Conservation (phyloP, 2,329 filamentous ascomycete genomes). For the Fusarium denticulatum region DNA sequence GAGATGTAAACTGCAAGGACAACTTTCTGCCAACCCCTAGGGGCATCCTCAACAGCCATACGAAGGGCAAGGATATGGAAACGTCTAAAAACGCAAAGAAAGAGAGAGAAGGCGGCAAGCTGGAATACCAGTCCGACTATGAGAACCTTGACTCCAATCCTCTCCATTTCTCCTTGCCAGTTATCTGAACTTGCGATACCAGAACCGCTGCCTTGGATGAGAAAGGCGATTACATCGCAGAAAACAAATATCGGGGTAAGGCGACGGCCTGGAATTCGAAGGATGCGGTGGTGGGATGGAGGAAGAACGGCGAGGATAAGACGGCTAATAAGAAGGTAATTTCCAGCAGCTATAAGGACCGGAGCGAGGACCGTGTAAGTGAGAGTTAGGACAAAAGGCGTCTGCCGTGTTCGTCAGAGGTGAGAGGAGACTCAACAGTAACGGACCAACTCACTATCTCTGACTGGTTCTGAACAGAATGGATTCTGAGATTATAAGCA, state of each 20-base stretch:
- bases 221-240: constrained; percentile 56
- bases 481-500: constrained; percentile 53
- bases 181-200: constrained; percentile 54
- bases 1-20: constrained; percentile 56
- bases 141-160: constrained; percentile 53
- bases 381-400: constrained; percentile 51
- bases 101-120: constrained; percentile 52
- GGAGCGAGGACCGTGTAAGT: constrained; percentile 60
- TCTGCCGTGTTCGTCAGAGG: constrained; percentile 28
- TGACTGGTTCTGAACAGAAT: constrained; percentile 49
- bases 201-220: constrained; percentile 57
- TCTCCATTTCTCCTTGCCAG: constrained; percentile 54
- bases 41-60: constrained; percentile 39
- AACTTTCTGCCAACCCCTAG: constrained; percentile 51
- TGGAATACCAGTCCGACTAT: constrained; percentile 56
- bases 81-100: constrained; percentile 51
- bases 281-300: constrained; percentile 46
- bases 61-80: constrained; percentile 50
- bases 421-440: background rate
- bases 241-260: constrained; percentile 59
- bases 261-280: constrained; percentile 49
- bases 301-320: constrained; percentile 54
- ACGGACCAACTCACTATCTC: constrained; percentile 45
- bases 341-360: constrained; percentile 59
- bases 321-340: constrained; percentile 62